These are phyloP conservation scores for Alternaria triticimaculans DNA, from an alignment of 2,329 filamentous ascomycete species.

Conservation along the genomic window DNA sequence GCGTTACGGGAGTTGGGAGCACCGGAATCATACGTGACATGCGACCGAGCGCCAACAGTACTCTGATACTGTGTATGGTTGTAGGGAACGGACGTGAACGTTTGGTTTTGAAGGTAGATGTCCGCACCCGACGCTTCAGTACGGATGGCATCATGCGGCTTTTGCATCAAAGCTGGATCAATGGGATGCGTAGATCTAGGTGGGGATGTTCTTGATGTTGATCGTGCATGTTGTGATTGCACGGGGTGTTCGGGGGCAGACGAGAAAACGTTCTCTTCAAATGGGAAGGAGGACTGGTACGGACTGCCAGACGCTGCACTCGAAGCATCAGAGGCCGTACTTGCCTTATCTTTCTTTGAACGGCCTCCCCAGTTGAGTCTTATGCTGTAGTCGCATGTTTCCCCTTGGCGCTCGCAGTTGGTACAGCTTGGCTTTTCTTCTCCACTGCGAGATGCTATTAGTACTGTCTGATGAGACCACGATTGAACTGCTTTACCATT, in stretches of 20 bases:
- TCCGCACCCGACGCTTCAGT: slow-evolving; percentile 21
- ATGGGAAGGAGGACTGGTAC: slow-evolving; percentile 36
- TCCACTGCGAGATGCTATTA: slow-evolving; percentile 56
- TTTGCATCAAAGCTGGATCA: slow-evolving; percentile 36
- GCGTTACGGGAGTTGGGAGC: slow-evolving; percentile 19
- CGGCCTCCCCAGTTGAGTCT: slow-evolving; percentile 82
- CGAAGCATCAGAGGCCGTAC: slow-evolving; percentile 30
- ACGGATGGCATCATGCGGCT: slow-evolving; percentile 18
- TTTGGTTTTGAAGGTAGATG: slow-evolving; percentile 16
- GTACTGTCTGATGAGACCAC: background rate
- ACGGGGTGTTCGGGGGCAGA: slow-evolving; percentile 24
- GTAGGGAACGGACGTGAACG: slow-evolving; percentile 18
- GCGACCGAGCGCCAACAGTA: slow-evolving; percentile 34
- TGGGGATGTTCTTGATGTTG: slow-evolving; percentile 31
- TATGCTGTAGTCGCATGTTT: slow-evolving; percentile 81
- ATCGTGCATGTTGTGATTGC: slow-evolving; percentile 31
- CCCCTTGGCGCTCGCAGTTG: slow-evolving; percentile 75
- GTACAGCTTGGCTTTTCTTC: slow-evolving; percentile 76
- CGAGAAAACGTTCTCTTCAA: slow-evolving; percentile 33
- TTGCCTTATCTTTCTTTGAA: slow-evolving; percentile 63
- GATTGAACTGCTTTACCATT: slow-evolving; percentile 62
- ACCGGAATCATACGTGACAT: slow-evolving; percentile 24
- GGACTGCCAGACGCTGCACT: slow-evolving; percentile 37
- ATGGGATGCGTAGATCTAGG: slow-evolving; percentile 30
- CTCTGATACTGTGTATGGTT: slow-evolving; percentile 26